These are phyloP conservation scores for Hymenoscyphus fructigenus DNA, from an alignment of 2,329 filamentous ascomycete species.

Conservation along the genomic window DNA sequence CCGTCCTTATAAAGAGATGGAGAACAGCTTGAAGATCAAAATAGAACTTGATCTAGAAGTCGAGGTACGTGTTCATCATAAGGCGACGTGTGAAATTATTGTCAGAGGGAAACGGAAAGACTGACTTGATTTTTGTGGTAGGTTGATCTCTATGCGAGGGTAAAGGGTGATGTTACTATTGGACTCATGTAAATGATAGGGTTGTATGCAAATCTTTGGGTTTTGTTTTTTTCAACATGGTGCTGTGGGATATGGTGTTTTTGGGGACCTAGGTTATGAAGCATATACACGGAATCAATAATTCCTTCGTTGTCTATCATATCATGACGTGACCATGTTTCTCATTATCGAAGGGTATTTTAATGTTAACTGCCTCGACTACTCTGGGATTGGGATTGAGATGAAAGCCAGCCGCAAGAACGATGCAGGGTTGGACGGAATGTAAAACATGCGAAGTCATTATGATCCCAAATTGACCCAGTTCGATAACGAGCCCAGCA, in stretches of 20 bases:
- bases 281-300: neutral
- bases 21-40: constrained; percentile 40
- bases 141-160: constrained; percentile 31
- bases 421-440: no score
- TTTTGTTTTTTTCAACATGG: neutral
- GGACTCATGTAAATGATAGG: constrained; percentile 21
- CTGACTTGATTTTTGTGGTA: constrained; percentile 4
- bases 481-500: no score
- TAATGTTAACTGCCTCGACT: no score
- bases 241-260: neutral
- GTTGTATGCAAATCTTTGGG: neutral
- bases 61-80: constrained; percentile 28
- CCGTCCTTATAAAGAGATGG: constrained; percentile 34
- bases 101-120: neutral
- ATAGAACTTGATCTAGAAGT: constrained; percentile 40
- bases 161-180: constrained; percentile 35
- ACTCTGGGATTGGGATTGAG: no score
- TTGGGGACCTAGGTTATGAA: neutral
- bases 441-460: no score
- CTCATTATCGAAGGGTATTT: no score
- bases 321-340: neutral
- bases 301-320: neutral
- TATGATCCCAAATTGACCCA: no score
- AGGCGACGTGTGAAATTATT: neutral
- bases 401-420: no score